Base-by-base conservation (phyloP, 1,139 yeast genomes). In the Diutina siamensis region DNA sequence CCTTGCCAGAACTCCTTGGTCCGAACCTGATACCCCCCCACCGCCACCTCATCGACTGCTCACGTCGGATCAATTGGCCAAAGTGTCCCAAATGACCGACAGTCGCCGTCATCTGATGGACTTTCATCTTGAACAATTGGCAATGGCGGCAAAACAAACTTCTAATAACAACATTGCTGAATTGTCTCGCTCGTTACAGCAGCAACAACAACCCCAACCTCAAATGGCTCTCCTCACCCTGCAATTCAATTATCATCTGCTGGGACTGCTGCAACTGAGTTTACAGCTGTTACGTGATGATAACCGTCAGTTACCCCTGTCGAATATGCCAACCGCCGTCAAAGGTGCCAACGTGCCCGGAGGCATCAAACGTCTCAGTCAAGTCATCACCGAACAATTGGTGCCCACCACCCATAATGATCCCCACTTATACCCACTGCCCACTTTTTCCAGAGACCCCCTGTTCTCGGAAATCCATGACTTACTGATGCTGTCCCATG, bases 301-400 rank as follows among this genome's bases (percentile, higher is more conserved):
- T 22, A 70, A 68, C 51, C 55, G 74, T 44, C 51, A 55, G 7
- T 59, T 71, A 44, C 57, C 60, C 13, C 32, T 38, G 63, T 70
- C 1, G 53, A 58, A 4, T 50, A 52, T 9, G 56, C 57, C 42
- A 15, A 54, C 56, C 25, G 55, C 55, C 13, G 52, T 53, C 15
- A 50, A 58, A 3, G 58, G 56, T 32, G 74, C 74, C 2, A 51
- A 68, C 3, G 60, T 62, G 48, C 56, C 71, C 47, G 74, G 70
- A 52, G 76, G 76, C 10, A 67, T 71, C 28, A 68, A 67, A 49
- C 75, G 75, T 1, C 65, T 70, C 46, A 57, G 73, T 1, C 72
- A 69, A 50, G 61, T 62, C 31, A 48, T 66, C 45, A 72, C 70
- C 10, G 68, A 62, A 45, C 55, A 61, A 45, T 57, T 68, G 46